A percentile compares a stretch with the other conserved stretches of the same genome.
Conservation (phyloP, 2,329 filamentous ascomycete genomes). For the Aspergillus vadensis region DNA sequence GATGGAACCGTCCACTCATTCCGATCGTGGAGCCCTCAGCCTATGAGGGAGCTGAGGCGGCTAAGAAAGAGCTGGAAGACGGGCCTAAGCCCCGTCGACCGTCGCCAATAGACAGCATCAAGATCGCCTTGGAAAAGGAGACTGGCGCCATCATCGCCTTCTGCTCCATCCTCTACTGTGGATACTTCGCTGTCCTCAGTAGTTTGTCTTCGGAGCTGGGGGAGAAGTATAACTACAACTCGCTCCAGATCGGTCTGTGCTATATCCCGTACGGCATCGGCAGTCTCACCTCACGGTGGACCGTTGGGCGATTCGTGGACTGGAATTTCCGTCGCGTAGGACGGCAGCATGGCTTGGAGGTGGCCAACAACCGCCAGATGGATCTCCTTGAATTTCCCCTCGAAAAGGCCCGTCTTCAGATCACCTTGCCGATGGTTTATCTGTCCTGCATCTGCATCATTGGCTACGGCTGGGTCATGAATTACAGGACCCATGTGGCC, state of each 20-base stretch:
- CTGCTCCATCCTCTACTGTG: constrained; percentile 44
- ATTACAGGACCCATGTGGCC: constrained; percentile 16
- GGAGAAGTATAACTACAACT: constrained; percentile 21
- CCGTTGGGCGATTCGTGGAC: constrained; percentile 54
- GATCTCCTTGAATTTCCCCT: not conserved
- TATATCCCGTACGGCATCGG: constrained; percentile 24
- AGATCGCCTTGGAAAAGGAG: constrained; percentile 38
- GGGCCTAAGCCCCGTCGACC: constrained; percentile 16
- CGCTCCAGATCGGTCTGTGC: constrained; percentile 28
- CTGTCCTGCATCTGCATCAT: not conserved
- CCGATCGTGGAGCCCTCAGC: constrained; percentile 4
- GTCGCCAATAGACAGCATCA: constrained; percentile 28
- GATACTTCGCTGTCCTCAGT: constrained; percentile 48
- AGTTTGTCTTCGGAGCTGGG: constrained; percentile 48
- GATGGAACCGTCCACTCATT: constrained; percentile 38
- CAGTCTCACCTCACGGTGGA: constrained; percentile 33
- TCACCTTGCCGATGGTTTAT: not conserved
- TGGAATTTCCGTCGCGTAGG: constrained; percentile 68
- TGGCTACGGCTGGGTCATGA: constrained; percentile 19
- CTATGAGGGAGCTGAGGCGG: constrained; percentile 28
- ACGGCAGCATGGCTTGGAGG: constrained; percentile 52
- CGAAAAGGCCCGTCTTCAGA: not conserved
- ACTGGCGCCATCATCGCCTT: constrained; percentile 37
- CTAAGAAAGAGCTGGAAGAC: not conserved
- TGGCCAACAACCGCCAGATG: constrained; percentile 43